phyloP scores from a whole-genome alignment of 257 asterid genomes.

The Ocimum tenuiflorum region DNA sequence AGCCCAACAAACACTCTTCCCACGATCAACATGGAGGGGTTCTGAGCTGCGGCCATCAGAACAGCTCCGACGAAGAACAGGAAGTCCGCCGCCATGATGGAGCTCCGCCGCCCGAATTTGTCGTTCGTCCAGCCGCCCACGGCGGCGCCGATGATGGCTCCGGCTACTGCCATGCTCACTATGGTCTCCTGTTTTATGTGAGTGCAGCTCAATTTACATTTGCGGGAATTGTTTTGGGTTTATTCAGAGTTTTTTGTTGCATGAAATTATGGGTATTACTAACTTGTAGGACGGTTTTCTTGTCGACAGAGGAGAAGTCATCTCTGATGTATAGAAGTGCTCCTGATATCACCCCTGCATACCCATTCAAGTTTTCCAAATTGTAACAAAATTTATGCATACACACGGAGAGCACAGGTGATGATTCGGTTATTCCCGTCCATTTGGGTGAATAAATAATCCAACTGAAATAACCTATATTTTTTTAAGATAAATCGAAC shows the following conservation, averaged over 20 bases:
- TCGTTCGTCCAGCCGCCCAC: constrained; percentile 45
- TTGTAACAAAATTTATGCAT: background rate
- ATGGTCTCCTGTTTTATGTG: constrained; percentile 30
- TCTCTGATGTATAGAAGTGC: constrained; percentile 47
- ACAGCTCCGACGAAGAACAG: constrained; percentile 41
- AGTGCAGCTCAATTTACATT: too few species aligned
- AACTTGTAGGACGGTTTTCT: constrained; percentile 41
- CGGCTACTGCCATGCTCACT: constrained; percentile 49
- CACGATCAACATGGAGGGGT: constrained; percentile 25
- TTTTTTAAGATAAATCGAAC: too few species aligned
- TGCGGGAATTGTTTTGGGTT: too few species aligned
- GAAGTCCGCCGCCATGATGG: constrained; percentile 35
- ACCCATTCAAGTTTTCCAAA: background rate
- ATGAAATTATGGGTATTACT: background rate
- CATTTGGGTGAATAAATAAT: too few species aligned
- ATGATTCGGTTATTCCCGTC: too few species aligned
- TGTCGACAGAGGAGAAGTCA: constrained; percentile 43
- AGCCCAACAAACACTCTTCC: constrained; percentile 41
- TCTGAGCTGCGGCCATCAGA: constrained; percentile 35
- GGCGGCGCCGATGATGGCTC: constrained; percentile 55
- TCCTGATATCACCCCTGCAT: constrained; percentile 46
- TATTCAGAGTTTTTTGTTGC: background rate
- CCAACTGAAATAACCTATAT: too few species aligned
- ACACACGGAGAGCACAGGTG: too few species aligned
- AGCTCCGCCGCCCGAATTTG: constrained; percentile 31